Percentiles rank a stretch among this genome's conserved stretches.
Evolutionary conservation across 1,139 yeast species (phyloP).

Genomic region (Suhomyces maxii): DNA sequence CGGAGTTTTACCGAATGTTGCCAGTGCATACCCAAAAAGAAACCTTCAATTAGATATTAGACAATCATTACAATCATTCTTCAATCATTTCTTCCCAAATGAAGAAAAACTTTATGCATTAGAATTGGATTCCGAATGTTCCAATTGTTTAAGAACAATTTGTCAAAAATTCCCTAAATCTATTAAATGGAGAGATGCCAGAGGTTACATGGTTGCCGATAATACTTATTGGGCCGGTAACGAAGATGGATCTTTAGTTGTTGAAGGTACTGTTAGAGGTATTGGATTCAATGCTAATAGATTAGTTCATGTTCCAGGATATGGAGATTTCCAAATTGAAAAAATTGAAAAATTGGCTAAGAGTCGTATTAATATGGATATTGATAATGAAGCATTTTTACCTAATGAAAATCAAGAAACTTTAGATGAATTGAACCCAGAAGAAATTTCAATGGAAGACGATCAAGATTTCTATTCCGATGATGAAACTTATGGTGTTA

Average conservation of each 20-base stretch:
- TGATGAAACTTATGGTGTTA: conserved; percentile 52
- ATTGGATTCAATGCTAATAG: conserved; percentile 76
- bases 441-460: conserved; percentile 52
- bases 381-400: conserved; percentile 24
- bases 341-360: conserved; percentile 53
- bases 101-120: conserved; percentile 76
- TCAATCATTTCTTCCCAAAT: conserved; percentile 86
- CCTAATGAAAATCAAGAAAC: conserved; percentile 64
- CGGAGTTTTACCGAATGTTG: conserved; percentile 79
- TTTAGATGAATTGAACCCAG: conserved; percentile 66
- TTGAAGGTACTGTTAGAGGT: conserved; percentile 88
- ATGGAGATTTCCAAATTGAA: conserved; percentile 84
- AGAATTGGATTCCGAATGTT: conserved; percentile 65
- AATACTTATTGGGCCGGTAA: conserved; percentile 47
- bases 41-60: conserved; percentile 78
- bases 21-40: conserved; percentile 64
- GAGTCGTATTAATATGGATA: conserved; percentile 22
- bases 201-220: conserved; percentile 87
- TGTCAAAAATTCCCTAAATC: conserved; percentile 89
- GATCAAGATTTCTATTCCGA: conserved; percentile 47
- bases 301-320: conserved; percentile 81
- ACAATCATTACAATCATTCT: conserved; percentile 78
- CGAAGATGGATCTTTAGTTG: conserved; percentile 42
- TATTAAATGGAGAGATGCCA: conserved; percentile 85
- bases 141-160: conserved; percentile 68